Conservation (phyloP, 345 rosid genomes). For the Geranium brycei region DNA sequence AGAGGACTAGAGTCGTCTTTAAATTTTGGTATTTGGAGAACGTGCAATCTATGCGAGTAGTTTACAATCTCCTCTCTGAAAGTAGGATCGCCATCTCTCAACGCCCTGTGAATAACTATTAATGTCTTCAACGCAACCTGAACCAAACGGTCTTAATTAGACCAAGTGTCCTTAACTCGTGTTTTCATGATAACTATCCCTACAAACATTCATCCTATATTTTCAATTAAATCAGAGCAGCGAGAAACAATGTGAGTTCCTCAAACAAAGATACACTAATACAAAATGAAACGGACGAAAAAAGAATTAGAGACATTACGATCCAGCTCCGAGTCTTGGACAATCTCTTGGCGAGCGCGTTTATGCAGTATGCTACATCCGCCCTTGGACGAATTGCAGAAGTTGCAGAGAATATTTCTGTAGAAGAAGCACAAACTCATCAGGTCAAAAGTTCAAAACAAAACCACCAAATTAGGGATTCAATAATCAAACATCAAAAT, state of each 20-base stretch:
- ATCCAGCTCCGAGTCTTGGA: slow-evolving; percentile 78
- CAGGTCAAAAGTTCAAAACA: no score
- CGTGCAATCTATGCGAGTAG: slow-evolving; percentile 58
- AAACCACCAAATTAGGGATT: not conserved
- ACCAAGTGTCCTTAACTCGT: no score
- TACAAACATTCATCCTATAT: no score
- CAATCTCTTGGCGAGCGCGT: slow-evolving; percentile 71
- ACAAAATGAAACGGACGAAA: not conserved
- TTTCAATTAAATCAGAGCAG: no score
- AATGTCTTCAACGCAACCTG: slow-evolving; percentile 89
- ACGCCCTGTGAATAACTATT: slow-evolving; percentile 88
- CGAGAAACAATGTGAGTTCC: no score
- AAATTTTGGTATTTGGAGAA: slow-evolving; percentile 83
- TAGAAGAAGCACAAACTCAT: no score
- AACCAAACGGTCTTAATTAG: not conserved
- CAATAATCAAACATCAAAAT: no score
- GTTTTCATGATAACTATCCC: no score
- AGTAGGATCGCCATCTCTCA: slow-evolving; percentile 93
- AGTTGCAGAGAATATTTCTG: slow-evolving; percentile 83
- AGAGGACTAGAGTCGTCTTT: slow-evolving; percentile 87
- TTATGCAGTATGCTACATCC: slow-evolving; percentile 90
- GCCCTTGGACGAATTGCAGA: slow-evolving; percentile 78
- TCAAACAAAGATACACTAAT: no score
- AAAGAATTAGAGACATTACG: slow-evolving; percentile 24
- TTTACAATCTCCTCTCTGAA: slow-evolving; percentile 77